Evolutionary conservation across 1,284 basidiomycete genomes (phyloP).

Genomic region (Schizophyllum amplum): DNA sequence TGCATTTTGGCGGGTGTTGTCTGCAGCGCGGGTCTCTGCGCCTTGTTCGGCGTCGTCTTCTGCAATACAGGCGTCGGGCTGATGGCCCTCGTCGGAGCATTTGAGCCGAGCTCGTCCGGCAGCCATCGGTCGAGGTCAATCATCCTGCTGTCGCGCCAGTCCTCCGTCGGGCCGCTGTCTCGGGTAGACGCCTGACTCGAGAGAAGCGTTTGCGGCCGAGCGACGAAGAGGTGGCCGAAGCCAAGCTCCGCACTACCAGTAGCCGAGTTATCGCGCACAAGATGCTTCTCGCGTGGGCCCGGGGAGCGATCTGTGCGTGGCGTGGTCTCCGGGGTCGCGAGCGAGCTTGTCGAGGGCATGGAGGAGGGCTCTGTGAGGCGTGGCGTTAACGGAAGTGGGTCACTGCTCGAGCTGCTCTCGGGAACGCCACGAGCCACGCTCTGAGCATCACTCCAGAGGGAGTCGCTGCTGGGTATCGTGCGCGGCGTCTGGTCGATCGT

Average conservation of each 20-base stretch:
- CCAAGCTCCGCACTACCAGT: neutral
- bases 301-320: neutral
- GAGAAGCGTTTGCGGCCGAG: neutral
- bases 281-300: neutral
- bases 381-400: neutral
- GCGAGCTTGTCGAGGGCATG: neutral
- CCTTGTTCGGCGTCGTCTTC: neutral
- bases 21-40: neutral
- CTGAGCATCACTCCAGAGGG: neutral
- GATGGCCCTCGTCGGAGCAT: neutral
- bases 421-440: neutral
- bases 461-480: neutral
- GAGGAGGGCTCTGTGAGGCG: neutral
- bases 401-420: neutral
- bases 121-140: neutral
- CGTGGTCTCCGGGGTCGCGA: neutral
- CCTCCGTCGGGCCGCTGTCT: neutral
- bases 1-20: neutral
- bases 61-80: neutral
- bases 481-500: neutral
- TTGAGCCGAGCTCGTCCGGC: neutral
- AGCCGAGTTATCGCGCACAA: neutral
- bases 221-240: neutral
- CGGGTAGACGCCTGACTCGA: neutral
- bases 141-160: neutral